phyloP scores from a whole-genome alignment of 2,329 filamentous ascomycete species.

The Trichophyton verrucosum region DNA sequence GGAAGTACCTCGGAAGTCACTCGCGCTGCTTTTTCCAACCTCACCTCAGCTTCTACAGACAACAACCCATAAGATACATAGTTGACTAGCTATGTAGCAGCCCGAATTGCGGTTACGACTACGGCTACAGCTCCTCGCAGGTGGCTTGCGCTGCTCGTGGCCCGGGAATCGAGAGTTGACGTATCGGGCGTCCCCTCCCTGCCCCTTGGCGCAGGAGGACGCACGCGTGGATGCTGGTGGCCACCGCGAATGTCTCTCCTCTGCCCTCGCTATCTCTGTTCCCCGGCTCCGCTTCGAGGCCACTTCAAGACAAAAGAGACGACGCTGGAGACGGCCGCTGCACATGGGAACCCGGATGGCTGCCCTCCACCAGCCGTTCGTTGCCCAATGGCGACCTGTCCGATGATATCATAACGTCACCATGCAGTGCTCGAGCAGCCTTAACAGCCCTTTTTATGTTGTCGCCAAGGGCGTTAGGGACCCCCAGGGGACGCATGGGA shows the following conservation, averaged over 20 bases:
- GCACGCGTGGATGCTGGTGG: background rate
- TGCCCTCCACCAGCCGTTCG: background rate
- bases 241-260: background rate
- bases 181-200: background rate
- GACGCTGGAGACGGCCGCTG: background rate
- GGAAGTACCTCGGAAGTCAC: too few relatives aligned
- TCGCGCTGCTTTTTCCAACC: background rate
- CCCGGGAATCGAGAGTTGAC: too few relatives aligned
- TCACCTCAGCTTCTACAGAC: background rate
- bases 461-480: background rate
- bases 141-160: too few relatives aligned
- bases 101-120: too few relatives aligned
- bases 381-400: background rate
- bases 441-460: background rate
- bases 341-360: background rate
- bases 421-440: background rate
- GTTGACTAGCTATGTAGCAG: too few relatives aligned
- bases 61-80: background rate
- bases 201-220: background rate
- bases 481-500: background rate
- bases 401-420: constrained; percentile 2
- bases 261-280: background rate
- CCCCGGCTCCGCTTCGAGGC: background rate
- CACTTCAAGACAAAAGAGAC: too few relatives aligned
- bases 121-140: too few relatives aligned